Evolutionary conservation across 2,329 filamentous ascomycete genomes (phyloP).

Genomic region (Calcarisporium arbuscula): DNA sequence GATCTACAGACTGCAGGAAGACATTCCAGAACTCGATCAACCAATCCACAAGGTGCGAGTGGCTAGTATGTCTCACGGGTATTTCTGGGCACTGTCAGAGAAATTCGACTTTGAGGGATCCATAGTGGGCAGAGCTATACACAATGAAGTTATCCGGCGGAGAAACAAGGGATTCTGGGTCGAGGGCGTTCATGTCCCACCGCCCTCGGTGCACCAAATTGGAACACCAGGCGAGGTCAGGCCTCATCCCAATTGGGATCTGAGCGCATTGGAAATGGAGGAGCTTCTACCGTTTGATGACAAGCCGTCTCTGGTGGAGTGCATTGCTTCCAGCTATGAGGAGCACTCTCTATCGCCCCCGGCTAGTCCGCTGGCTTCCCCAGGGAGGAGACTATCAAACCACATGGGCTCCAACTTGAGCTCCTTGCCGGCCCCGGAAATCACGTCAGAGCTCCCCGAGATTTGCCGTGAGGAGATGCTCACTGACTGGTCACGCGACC

Average conservation of each 20-base stretch:
- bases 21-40: slow-evolving; percentile 61
- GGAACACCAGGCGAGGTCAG: slow-evolving; percentile 42
- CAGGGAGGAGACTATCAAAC: slow-evolving; percentile 56
- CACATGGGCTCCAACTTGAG: slow-evolving; percentile 48
- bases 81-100: slow-evolving; percentile 74
- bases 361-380: slow-evolving; percentile 63
- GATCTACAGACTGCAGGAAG: slow-evolving; percentile 82
- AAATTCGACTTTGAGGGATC: slow-evolving; percentile 71
- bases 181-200: slow-evolving; percentile 64
- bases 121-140: slow-evolving; percentile 61
- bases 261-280: slow-evolving; percentile 53
- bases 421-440: slow-evolving; percentile 29
- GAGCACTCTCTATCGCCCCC: slow-evolving; percentile 56
- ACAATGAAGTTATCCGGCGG: slow-evolving; percentile 69
- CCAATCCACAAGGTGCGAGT: slow-evolving; percentile 70
- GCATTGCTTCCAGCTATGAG: slow-evolving; percentile 66
- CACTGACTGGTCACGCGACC: slow-evolving; percentile 72
- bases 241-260: slow-evolving; percentile 39
- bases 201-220: slow-evolving; percentile 57
- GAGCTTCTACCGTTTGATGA: slow-evolving; percentile 71
- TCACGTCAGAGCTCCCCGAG: slow-evolving; percentile 54
- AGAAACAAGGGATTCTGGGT: slow-evolving; percentile 75
- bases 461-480: slow-evolving; percentile 70
- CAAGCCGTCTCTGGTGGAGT: slow-evolving; percentile 63
- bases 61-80: slow-evolving; percentile 81